A percentile compares a stretch with the other conserved stretches of the same genome.
phyloP scores from a whole-genome alignment of 345 rosid species.

The Atalantia buxifolia region DNA sequence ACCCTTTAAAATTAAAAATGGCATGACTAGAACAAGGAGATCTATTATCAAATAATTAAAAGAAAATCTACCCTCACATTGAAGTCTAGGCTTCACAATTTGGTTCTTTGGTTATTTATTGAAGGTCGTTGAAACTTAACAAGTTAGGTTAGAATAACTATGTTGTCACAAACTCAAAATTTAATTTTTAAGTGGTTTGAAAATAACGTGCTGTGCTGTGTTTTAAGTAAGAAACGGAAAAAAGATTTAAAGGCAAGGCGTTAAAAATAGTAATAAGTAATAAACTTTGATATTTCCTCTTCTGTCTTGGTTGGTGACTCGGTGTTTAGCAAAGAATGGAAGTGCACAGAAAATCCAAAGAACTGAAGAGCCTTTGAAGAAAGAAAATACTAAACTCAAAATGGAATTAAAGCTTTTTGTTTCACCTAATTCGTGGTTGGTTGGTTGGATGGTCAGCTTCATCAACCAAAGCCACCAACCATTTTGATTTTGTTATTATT shows the following conservation, averaged over 20 bases:
- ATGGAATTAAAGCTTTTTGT: background rate
- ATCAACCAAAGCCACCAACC: slow-evolving; percentile 12
- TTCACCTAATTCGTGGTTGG: slow-evolving; percentile 1
- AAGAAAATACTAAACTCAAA: background rate
- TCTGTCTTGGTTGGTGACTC: too few relatives aligned
- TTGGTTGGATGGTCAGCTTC: slow-evolving; percentile 17
- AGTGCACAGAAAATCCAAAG: background rate
- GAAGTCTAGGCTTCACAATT: background rate
- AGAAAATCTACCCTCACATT: too few relatives aligned
- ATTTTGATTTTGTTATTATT: background rate
- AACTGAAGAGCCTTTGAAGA: background rate
- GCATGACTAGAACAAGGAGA: too few relatives aligned
- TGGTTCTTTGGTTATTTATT: background rate
- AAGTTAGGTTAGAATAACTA: background rate
- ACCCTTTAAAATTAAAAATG: too few relatives aligned
- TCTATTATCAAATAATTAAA: too few relatives aligned
- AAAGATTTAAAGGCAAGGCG: too few relatives aligned
- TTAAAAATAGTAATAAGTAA: too few relatives aligned
- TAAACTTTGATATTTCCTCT: background rate
- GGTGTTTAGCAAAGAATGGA: background rate
- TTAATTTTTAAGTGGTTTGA: background rate
- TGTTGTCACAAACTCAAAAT: background rate
- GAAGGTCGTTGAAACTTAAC: background rate
- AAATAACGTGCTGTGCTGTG: background rate
- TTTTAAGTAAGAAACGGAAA: background rate